These are phyloP conservation scores for Kwoniella shivajii DNA, from an alignment of 1,284 basidiomycete species.

Conservation along the genomic window DNA sequence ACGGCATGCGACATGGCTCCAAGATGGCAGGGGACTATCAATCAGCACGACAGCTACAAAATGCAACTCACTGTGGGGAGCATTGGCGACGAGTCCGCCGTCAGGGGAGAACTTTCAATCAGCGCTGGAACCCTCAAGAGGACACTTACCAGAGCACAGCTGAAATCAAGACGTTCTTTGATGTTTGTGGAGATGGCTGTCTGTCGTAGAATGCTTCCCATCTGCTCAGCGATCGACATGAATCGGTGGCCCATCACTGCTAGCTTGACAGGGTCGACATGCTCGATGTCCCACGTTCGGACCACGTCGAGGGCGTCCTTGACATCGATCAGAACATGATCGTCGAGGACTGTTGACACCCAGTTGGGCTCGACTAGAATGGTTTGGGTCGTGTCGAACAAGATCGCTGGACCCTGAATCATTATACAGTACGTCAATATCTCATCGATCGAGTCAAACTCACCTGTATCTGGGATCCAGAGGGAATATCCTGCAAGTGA, in stretches of 20 bases:
- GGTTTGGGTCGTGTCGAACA: slow-evolving; percentile 45
- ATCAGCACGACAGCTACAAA: too few relatives aligned
- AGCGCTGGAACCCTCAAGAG: too few relatives aligned
- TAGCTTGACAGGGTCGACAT: slow-evolving; percentile 57
- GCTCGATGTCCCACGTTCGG: slow-evolving; percentile 23
- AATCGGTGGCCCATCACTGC: slow-evolving; percentile 51
- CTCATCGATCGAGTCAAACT: slow-evolving; percentile 5
- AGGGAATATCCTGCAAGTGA: slow-evolving; percentile 15
- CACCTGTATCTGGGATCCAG: slow-evolving; percentile 28
- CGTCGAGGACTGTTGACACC: slow-evolving; percentile 31
- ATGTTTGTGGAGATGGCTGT: slow-evolving; percentile 55
- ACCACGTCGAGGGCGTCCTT: slow-evolving; percentile 6
- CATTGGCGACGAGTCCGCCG: slow-evolving; percentile 56
- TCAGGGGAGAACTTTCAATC: slow-evolving; percentile 56
- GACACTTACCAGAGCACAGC: slow-evolving; percentile 56
- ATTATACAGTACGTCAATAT: slow-evolving; percentile 12
- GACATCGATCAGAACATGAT: slow-evolving; percentile 28
- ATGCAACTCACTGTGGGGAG: too few relatives aligned
- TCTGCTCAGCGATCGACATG: slow-evolving; percentile 57
- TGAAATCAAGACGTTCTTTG: slow-evolving; percentile 50
- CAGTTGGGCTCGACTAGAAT: slow-evolving; percentile 36
- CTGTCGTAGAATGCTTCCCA: slow-evolving; percentile 58
- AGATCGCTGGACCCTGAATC: slow-evolving; percentile 38
- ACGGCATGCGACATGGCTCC: slow-evolving; percentile 46
- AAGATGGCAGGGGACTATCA: slow-evolving; percentile 33